Conservation (phyloP, 345 rosid genomes). For the Mallotus nudiflorus region DNA sequence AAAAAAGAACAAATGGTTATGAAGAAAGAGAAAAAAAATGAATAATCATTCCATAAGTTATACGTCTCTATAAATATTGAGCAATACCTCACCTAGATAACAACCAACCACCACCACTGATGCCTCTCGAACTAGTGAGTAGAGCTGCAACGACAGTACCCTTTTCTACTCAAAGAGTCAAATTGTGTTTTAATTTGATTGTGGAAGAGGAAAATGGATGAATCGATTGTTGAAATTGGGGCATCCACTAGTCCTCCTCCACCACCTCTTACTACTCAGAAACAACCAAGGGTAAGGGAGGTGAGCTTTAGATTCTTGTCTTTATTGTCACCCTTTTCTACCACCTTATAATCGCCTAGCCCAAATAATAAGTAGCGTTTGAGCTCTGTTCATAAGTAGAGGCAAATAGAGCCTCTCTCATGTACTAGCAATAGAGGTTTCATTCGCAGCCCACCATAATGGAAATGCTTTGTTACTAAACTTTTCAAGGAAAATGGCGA, state of each 20-base stretch:
- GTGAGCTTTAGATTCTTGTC: slow-evolving; percentile 86
- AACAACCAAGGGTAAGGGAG: slow-evolving; percentile 80
- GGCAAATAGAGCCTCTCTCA: slow-evolving; percentile 13
- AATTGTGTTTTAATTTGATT: background rate
- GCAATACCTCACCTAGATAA: too few relatives aligned
- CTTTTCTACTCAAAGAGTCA: background rate
- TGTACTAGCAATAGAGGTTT: background rate
- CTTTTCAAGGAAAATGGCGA: slow-evolving; percentile 37
- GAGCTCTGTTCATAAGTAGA: slow-evolving; percentile 11
- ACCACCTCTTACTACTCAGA: slow-evolving; percentile 46
- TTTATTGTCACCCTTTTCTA: slow-evolving; percentile 38
- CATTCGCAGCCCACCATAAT: slow-evolving; percentile 16
- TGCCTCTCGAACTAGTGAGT: background rate
- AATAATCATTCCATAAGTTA: too few relatives aligned
- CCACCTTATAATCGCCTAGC: slow-evolving; percentile 29
- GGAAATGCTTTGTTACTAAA: slow-evolving; percentile 31
- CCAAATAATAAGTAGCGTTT: slow-evolving; percentile 9
- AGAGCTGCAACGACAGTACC: background rate
- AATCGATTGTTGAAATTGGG: slow-evolving; percentile 15
- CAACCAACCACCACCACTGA: too few relatives aligned
- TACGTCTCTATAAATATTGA: too few relatives aligned
- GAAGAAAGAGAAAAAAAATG: too few relatives aligned
- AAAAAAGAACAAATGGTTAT: too few relatives aligned
- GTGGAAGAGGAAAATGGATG: background rate
- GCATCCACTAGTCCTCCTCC: slow-evolving; percentile 30